Conservation (phyloP, 768 basidiomycete species). For the Candolleomyces eurysporus region DNA sequence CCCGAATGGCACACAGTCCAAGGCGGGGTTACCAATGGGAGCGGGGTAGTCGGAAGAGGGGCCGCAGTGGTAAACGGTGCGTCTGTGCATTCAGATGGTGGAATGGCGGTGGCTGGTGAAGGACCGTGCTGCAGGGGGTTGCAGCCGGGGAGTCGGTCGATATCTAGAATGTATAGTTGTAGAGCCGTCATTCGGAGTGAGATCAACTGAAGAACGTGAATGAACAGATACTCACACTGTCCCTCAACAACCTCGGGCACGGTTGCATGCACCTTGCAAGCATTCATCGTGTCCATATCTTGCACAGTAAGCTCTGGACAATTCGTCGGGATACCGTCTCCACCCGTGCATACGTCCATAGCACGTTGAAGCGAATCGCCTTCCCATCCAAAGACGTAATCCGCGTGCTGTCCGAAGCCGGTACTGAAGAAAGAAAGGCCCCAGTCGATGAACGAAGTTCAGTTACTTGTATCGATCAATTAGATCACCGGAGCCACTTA, state of each 20-base stretch:
- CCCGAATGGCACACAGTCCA: constrained; percentile 9
- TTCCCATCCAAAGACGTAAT: constrained; percentile 13
- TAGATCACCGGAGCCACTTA: neutral
- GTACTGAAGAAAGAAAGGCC: neutral
- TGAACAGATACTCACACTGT: neutral
- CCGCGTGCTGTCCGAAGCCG: constrained; percentile 10
- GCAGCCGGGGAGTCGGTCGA: constrained; percentile 7
- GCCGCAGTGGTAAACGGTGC: constrained; percentile 1
- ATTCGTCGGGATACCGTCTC: neutral
- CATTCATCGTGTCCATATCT: constrained; percentile 10
- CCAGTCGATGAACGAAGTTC: neutral
- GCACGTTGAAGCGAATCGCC: constrained; percentile 11
- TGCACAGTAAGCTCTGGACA: constrained; percentile 9
- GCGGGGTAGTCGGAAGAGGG: constrained; percentile 3
- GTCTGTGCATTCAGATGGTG: neutral
- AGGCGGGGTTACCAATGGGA: constrained; percentile 1
- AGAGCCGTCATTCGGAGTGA: too few species aligned
- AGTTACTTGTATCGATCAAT: too few species aligned
- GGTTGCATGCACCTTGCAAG: neutral
- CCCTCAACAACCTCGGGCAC: constrained; percentile 7
- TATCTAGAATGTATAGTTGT: neutral
- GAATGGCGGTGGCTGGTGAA: neutral
- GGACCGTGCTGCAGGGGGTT: constrained; percentile 6
- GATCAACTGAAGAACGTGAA: neutral
- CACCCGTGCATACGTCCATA: constrained; percentile 9